Evolutionary conservation across 306 rosid species (phyloP).

Genomic region (Corylus heterophylla): DNA sequence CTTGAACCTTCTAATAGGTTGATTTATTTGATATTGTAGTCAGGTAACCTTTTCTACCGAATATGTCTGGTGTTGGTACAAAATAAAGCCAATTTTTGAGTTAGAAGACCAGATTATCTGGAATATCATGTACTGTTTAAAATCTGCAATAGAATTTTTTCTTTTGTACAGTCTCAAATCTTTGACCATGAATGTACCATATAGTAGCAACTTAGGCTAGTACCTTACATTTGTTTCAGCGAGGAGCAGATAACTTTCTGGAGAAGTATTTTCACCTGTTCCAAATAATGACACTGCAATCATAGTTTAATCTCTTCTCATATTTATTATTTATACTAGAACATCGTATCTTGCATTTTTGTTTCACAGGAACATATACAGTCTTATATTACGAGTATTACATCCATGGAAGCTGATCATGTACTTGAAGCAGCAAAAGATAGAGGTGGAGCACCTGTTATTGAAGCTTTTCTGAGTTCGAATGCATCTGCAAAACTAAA

Average conservation of each 20-base stretch:
- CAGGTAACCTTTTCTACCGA: background rate
- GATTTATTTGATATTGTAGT: background rate
- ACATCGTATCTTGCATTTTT: constrained; percentile 6
- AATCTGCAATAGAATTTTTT: background rate
- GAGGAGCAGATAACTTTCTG: background rate
- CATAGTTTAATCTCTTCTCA: background rate
- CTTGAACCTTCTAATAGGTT: background rate
- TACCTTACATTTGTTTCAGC: background rate
- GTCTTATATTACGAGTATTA: constrained; percentile 66
- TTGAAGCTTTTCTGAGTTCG: constrained; percentile 82
- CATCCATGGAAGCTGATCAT: constrained; percentile 56
- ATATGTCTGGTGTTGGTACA: background rate
- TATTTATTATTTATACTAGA: constrained; percentile 8
- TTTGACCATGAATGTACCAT: background rate
- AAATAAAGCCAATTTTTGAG: background rate
- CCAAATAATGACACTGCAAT: background rate
- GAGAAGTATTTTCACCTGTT: background rate
- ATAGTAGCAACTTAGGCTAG: background rate
- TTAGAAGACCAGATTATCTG: background rate
- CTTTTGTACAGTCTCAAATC: background rate
- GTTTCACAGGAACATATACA: constrained; percentile 62
- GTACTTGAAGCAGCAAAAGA: constrained; percentile 69
- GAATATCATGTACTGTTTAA: background rate
- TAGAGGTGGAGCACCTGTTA: constrained; percentile 71
- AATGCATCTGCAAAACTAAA: constrained; percentile 69